phyloP scores from a whole-genome alignment of 371 early-diverging fungal species.

The Mortierella sp. region DNA sequence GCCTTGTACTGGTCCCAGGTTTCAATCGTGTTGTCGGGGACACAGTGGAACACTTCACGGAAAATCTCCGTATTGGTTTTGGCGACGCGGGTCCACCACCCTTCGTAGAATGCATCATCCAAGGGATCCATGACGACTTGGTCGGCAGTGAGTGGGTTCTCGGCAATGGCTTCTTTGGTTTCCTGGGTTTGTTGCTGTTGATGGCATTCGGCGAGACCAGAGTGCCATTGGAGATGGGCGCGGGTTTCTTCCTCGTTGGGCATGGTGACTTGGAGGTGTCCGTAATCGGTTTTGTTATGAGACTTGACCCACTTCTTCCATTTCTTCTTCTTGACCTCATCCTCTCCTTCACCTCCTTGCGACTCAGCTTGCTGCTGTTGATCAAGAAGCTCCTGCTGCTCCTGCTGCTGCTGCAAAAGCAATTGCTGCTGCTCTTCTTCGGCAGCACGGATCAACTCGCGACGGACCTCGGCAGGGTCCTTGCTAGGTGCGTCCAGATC shows the following conservation, averaged over 20 bases:
- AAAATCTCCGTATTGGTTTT: slow-evolving; percentile 79
- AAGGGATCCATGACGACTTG: slow-evolving; percentile 82
- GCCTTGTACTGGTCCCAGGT: slow-evolving; percentile 72
- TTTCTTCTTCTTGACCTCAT: background rate
- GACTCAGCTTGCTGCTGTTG: background rate
- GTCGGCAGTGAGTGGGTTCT: slow-evolving; percentile 57
- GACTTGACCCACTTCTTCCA: slow-evolving; percentile 3
- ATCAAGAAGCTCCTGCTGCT: slow-evolving; percentile 14
- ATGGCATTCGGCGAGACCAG: background rate
- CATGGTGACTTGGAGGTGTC: slow-evolving; percentile 36
- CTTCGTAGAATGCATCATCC: slow-evolving; percentile 71
- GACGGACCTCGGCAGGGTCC: slow-evolving; percentile 40
- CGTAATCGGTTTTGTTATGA: background rate
- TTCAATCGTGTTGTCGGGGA: slow-evolving; percentile 85
- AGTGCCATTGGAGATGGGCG: slow-evolving; percentile 37
- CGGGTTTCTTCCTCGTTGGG: slow-evolving; percentile 44
- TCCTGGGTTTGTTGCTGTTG: slow-evolving; percentile 12
- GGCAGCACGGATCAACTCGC: slow-evolving; percentile 30
- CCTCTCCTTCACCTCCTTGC: background rate
- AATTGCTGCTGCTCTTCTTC: slow-evolving; percentile 5
- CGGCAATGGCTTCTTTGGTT: slow-evolving; percentile 8
- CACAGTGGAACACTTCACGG: slow-evolving; percentile 86
- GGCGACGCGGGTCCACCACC: slow-evolving; percentile 79
- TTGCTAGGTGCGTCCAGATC: slow-evolving; percentile 46
- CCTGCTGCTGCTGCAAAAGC: slow-evolving; percentile 11